These are phyloP conservation scores for Trichosporon asahii DNA, from an alignment of 1,284 basidiomycete species.

Conservation along the genomic window DNA sequence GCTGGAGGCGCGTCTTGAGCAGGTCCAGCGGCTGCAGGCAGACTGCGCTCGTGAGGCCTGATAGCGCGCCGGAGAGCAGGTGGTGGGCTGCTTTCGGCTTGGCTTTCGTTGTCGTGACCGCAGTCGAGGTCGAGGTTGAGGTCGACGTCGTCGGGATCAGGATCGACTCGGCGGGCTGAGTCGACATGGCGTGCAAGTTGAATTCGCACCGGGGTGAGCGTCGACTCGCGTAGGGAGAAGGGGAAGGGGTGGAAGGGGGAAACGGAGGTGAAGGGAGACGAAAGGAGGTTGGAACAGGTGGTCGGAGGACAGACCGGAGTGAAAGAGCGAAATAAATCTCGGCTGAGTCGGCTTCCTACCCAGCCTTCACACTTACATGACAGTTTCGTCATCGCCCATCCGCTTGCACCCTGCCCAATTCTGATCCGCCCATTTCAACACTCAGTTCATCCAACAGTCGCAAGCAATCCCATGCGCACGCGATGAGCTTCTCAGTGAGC, in stretches of 20 bases:
- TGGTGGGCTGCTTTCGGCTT: conserved; percentile 45
- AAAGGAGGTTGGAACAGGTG: background rate
- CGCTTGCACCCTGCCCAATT: background rate
- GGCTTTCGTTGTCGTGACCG: background rate
- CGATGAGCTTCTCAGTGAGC: conserved; percentile 8
- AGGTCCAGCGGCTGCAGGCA: conserved; percentile 62
- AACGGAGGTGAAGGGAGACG: background rate
- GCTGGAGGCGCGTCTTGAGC: conserved; percentile 81
- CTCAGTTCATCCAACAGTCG: background rate
- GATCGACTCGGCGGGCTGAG: conserved; percentile 7
- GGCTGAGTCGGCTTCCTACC: conserved; percentile 7
- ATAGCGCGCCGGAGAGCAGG: conserved; percentile 48
- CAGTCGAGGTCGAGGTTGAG: background rate
- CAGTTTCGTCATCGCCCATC: conserved; percentile 1
- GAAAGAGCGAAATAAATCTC: conserved; percentile 10
- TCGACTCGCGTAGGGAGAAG: background rate
- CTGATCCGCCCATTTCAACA: background rate
- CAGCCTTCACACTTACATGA: background rate
- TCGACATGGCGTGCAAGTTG: background rate
- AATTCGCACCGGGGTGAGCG: background rate
- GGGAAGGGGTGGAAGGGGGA: background rate
- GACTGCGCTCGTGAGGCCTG: conserved; percentile 48
- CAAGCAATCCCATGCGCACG: background rate
- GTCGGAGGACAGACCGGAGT: background rate
- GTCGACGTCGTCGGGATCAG: background rate